Conservation (phyloP, 345 rosid genomes). For the Mangifera indica region DNA sequence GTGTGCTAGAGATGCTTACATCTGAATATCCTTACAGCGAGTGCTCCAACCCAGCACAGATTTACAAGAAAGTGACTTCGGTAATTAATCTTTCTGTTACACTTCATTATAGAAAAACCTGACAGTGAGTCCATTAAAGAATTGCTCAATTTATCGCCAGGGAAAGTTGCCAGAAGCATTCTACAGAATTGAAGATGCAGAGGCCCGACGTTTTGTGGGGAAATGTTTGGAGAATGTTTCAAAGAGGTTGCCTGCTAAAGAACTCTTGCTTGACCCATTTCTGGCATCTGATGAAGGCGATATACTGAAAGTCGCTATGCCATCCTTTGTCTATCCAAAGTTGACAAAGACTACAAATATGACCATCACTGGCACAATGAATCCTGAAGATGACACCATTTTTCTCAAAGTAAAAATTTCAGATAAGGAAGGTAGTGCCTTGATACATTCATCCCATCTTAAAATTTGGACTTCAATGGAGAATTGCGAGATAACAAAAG, state of each 20-base stretch:
- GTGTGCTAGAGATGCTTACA: slow-evolving; percentile 89
- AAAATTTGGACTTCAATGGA: too few species aligned
- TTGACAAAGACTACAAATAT: slow-evolving; percentile 60
- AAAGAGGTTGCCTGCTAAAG: slow-evolving; percentile 70
- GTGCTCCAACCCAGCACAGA: slow-evolving; percentile 89
- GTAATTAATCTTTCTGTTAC: slow-evolving; percentile 36
- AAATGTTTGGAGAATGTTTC: slow-evolving; percentile 73
- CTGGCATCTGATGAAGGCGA: slow-evolving; percentile 44
- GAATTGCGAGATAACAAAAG: too few species aligned
- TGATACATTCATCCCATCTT: background rate
- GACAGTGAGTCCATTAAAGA: background rate
- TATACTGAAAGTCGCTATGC: too few species aligned
- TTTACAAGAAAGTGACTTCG: slow-evolving; percentile 93
- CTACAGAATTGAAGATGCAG: slow-evolving; percentile 55
- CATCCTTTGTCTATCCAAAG: slow-evolving; percentile 29
- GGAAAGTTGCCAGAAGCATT: slow-evolving; percentile 89
- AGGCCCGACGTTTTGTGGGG: slow-evolving; percentile 69
- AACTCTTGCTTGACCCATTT: slow-evolving; percentile 72
- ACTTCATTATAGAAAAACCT: background rate
- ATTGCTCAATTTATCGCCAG: slow-evolving; percentile 30
- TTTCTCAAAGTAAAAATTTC: slow-evolving; percentile 85
- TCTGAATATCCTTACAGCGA: slow-evolving; percentile 84
- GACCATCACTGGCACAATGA: slow-evolving; percentile 81
- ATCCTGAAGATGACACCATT: slow-evolving; percentile 72
- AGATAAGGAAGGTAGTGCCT: slow-evolving; percentile 57